A percentile compares a stretch with the other conserved stretches of the same genome.
phyloP scores from a whole-genome alignment of 2,329 filamentous ascomycete genomes.

The Neophaeococcomyces aloes region DNA sequence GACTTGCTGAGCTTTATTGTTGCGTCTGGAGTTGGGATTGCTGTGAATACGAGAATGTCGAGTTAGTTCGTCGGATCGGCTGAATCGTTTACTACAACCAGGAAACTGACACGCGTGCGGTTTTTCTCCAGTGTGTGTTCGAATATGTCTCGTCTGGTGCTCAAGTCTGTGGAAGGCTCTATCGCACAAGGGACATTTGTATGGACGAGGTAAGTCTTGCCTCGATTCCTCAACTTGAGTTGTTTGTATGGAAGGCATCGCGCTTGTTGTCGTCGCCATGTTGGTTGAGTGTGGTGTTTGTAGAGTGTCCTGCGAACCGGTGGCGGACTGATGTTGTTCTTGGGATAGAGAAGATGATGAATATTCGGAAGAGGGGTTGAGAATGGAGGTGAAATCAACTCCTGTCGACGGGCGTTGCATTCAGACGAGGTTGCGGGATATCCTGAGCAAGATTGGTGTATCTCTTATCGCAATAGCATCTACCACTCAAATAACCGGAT shows the following conservation, averaged over 20 bases:
- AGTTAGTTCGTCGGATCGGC: constrained; percentile 89
- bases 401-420: constrained; percentile 23
- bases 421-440: constrained; percentile 11
- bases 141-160: constrained; percentile 85
- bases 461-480: constrained; percentile 19
- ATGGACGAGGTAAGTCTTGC: constrained; percentile 84
- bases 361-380: constrained; percentile 17
- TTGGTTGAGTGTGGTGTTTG: constrained; percentile 13
- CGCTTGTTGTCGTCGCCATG: constrained; percentile 36
- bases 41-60: constrained; percentile 97
- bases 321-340: constrained; percentile 1
- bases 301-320: not conserved
- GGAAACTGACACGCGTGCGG: constrained; percentile 92
- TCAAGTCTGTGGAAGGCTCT: constrained; percentile 97
- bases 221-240: constrained; percentile 47
- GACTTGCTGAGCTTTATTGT: constrained; percentile 67
- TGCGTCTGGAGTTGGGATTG: constrained; percentile 91
- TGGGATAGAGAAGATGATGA: constrained; percentile 4
- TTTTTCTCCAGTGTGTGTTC: constrained; percentile 96
- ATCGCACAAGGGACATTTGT: constrained; percentile 97
- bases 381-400: constrained; percentile 22
- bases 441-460: constrained; percentile 11
- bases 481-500: not conserved
- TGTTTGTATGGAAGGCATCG: constrained; percentile 36
- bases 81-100: constrained; percentile 95